phyloP scores from a whole-genome alignment of 148 eudicot species.

The Rheum nobile region DNA sequence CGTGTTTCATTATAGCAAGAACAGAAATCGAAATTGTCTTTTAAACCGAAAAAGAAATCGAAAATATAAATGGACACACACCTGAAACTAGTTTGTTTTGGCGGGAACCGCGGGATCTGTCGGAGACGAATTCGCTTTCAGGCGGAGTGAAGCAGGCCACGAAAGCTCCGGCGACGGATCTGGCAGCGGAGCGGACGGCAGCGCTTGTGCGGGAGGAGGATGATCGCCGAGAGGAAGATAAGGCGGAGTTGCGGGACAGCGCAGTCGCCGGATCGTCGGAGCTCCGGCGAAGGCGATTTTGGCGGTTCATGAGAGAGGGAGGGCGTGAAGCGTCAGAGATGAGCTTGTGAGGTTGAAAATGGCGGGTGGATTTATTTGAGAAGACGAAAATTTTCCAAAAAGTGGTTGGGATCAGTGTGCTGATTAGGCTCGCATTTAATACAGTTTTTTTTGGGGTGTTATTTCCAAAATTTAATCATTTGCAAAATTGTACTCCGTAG shows the following conservation, averaged over 20 bases:
- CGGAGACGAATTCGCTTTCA: slow-evolving; percentile 14
- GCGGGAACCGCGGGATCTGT: background rate
- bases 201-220: slow-evolving; percentile 9
- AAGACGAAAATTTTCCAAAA: background rate
- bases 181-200: slow-evolving; percentile 36
- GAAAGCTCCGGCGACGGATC: slow-evolving; percentile 45
- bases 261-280: background rate
- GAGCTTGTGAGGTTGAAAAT: background rate
- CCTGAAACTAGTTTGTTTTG: background rate
- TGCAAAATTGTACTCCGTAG: no score
- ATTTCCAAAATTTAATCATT: no score
- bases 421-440: background rate
- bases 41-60: background rate
- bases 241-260: slow-evolving; percentile 24
- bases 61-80: background rate
- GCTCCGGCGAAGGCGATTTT: background rate
- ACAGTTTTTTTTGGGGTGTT: no score
- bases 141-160: slow-evolving; percentile 70
- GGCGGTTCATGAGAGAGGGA: background rate
- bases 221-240: slow-evolving; percentile 31
- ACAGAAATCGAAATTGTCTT: background rate
- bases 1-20: no score
- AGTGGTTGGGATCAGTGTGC: background rate
- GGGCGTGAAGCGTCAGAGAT: background rate
- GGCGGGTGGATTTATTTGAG: background rate